Evolutionary conservation across 2,329 filamentous ascomycete genomes (phyloP), one percentile per base, ranked within the genome.

Genomic region (Corynespora cassiicola): DNA sequence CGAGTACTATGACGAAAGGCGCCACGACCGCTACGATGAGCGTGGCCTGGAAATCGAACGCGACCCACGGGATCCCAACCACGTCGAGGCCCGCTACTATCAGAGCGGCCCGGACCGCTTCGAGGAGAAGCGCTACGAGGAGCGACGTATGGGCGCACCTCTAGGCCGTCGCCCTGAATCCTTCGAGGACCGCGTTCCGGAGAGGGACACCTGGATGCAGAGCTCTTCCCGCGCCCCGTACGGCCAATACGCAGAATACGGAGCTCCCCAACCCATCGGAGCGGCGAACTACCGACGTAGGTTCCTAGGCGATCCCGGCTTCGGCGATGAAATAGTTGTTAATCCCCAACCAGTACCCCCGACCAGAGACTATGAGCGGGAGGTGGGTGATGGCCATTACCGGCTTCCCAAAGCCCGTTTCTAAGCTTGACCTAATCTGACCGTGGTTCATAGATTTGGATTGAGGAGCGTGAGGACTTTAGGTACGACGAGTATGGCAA

Each of bases 301-400:
- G 56, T 63, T 57, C 36, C 36, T 47, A 36, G 63, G 63, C 42
- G 63, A 67, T 42, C 47, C 55, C n/a, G 63, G 63, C 26, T 67
- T 67, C 52, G 63, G 63, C 31, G 63, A 67, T 45, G 52, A 64
- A 50, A 49, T 57, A 47, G 52, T 67, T 40, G 55, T 63, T 54
- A 65, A 67, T 52, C 63, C 63, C 12, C 63, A 67, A 60, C 58
- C 58, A 61, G 63, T 66, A 39, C 61, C 62, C 9, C 51, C 59
- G 34, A 52, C 55, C 35, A 39, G 42, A 29, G 54, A 56, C 26
- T 58, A 58, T 32, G 56, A 63, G 34, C 62, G 63, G 33, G 63
- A 66, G 58, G 63, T 66, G 51, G 56, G 59, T 51, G 28, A 18
- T 15, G 28, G 15, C 17, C 25, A 14, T 27, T 18, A 18, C 15